Evolutionary conservation across 2,329 filamentous ascomycete species (phyloP).

Genomic region (Ophiognomonia clavigignenti-juglandacearum): DNA sequence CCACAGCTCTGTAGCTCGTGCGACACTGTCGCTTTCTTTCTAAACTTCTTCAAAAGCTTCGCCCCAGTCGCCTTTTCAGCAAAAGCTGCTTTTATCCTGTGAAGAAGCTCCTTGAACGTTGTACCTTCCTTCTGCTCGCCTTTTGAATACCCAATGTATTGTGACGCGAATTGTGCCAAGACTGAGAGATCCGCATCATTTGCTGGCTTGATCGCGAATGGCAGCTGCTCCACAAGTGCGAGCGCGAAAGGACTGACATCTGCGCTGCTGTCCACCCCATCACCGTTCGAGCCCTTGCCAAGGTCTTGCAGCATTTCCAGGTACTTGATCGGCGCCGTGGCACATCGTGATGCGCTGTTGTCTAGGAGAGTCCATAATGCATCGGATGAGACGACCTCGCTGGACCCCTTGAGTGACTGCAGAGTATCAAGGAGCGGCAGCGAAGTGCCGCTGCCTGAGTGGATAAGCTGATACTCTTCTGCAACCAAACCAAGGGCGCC

Average conservation of each 20-base stretch:
- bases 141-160: constrained; percentile 50
- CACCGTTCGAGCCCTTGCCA: constrained; percentile 29
- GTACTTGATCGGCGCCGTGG: constrained; percentile 75
- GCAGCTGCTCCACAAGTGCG: constrained; percentile 72
- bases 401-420: constrained; percentile 20
- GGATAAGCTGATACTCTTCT: constrained; percentile 61
- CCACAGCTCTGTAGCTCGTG: constrained; percentile 16
- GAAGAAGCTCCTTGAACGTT: neutral
- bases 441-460: constrained; percentile 30
- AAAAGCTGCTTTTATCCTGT: constrained; percentile 10
- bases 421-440: constrained; percentile 39
- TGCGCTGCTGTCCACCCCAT: constrained; percentile 24
- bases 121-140: constrained; percentile 39
- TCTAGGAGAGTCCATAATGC: constrained; percentile 69
- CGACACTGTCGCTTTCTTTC: constrained; percentile 5
- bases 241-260: constrained; percentile 61
- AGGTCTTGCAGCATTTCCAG: constrained; percentile 63
- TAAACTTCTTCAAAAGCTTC: constrained; percentile 13
- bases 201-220: constrained; percentile 56
- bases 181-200: constrained; percentile 36
- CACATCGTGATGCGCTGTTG: constrained; percentile 73
- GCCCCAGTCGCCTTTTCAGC: constrained; percentile 8
- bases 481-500: constrained; percentile 57
- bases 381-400: constrained; percentile 17
- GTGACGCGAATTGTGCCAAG: constrained; percentile 54